Conservation (phyloP, 1,284 basidiomycete genomes). For the Fomitiporia mediterranea region DNA sequence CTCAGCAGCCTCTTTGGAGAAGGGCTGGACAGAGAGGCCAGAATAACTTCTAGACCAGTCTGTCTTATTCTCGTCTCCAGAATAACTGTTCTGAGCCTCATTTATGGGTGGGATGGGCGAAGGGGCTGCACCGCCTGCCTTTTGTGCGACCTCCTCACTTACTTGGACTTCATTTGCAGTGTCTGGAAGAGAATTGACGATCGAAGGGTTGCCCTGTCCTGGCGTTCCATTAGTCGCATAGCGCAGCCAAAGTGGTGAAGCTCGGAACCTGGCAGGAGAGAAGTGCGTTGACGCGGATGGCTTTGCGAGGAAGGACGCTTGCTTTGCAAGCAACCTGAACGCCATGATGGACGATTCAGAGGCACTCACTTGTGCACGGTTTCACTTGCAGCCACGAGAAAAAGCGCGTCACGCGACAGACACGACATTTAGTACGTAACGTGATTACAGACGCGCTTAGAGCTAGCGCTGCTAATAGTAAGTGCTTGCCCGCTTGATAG, state of each 20-base stretch:
- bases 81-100: slow-evolving; percentile 7
- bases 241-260: slow-evolving; percentile 25
- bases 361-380: neutral
- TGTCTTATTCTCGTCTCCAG: slow-evolving; percentile 28
- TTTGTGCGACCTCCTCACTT: neutral
- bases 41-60: slow-evolving; percentile 91
- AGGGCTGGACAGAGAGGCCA: slow-evolving; percentile 78
- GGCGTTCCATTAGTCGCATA: slow-evolving; percentile 28
- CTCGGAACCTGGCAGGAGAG: slow-evolving; percentile 14
- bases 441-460: neutral
- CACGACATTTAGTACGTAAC: too few relatives aligned
- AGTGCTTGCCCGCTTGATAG: too few relatives aligned
- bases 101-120: neutral
- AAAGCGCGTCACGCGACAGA: neutral
- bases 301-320: neutral
- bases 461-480: too few relatives aligned
- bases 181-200: slow-evolving; percentile 22
- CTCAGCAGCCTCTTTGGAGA: slow-evolving; percentile 71
- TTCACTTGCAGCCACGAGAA: neutral
- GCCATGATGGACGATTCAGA: neutral
- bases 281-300: slow-evolving; percentile 20
- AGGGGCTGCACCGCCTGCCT: neutral
- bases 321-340: neutral
- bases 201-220: slow-evolving; percentile 21
- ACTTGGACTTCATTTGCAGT: slow-evolving; percentile 21